Conservation (phyloP, 306 rosid species). For the Prunus davidiana region DNA sequence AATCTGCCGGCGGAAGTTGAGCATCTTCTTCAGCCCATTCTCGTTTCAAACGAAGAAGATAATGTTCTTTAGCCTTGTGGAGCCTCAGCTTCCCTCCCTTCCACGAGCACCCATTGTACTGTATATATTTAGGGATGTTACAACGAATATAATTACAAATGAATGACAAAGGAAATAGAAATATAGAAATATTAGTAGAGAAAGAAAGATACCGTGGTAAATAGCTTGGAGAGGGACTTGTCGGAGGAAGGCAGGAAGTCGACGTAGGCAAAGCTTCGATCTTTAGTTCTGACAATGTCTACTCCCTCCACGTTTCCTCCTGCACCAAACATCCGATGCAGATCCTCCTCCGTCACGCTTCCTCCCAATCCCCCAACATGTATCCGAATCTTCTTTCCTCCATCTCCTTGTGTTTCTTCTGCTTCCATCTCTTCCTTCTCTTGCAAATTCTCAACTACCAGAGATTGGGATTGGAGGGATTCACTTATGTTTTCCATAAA, state of each 20-base stretch:
- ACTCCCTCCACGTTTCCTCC: slow-evolving; percentile 52
- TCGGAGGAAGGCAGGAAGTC: slow-evolving; percentile 55
- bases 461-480: background rate
- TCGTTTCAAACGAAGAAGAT: slow-evolving; percentile 50
- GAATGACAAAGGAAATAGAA: background rate
- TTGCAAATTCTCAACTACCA: background rate
- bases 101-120: slow-evolving; percentile 97
- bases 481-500: background rate
- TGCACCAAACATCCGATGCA: slow-evolving; percentile 43
- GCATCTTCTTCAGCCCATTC: slow-evolving; percentile 62
- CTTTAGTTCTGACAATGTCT: slow-evolving; percentile 67
- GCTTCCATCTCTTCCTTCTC: background rate
- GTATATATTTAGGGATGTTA: slow-evolving; percentile 6
- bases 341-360: slow-evolving; percentile 49
- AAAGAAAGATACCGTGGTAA: slow-evolving; percentile 33
- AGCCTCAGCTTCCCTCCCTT: slow-evolving; percentile 82
- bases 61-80: slow-evolving; percentile 83
- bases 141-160: background rate
- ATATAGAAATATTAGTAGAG: background rate
- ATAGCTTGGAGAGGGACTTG: slow-evolving; percentile 72
- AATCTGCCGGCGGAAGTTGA: background rate
- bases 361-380: slow-evolving; percentile 77
- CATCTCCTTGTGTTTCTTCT: slow-evolving; percentile 1
- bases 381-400: slow-evolving; percentile 36
- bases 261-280: slow-evolving; percentile 76